A percentile compares a stretch with the other conserved stretches of the same genome.
Evolutionary conservation across 2,329 filamentous ascomycete genomes (phyloP).

Genomic region (Amesomyces nigricolor): DNA sequence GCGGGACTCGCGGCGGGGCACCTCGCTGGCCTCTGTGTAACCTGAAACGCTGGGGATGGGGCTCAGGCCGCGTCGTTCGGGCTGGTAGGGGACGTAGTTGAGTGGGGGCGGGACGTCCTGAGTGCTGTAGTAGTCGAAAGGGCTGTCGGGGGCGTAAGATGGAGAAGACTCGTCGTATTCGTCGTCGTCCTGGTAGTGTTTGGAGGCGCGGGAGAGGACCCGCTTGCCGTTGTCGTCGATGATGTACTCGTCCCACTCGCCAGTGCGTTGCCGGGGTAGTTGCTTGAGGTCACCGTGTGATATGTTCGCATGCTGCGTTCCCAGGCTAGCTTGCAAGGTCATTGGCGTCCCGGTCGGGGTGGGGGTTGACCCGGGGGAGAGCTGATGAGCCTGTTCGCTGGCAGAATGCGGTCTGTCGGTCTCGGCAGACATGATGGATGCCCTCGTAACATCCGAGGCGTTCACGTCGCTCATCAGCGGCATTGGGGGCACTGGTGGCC

Average conservation of each 20-base stretch:
- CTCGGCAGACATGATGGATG: conserved; percentile 77
- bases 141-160: conserved; percentile 29
- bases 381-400: conserved; percentile 53
- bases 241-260: conserved; percentile 42
- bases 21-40: conserved; percentile 64
- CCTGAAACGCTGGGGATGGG: conserved; percentile 91
- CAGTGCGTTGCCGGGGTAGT: conserved; percentile 44
- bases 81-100: conserved; percentile 63
- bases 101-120: conserved; percentile 60
- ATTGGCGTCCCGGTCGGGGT: conserved; percentile 53
- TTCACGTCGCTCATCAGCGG: conserved; percentile 82
- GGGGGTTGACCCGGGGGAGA: conserved; percentile 56
- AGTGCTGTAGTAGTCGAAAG: conserved; percentile 48
- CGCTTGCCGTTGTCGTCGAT: conserved; percentile 42
- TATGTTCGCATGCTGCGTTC: conserved; percentile 61
- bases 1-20: conserved; percentile 51
- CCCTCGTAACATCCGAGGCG: conserved; percentile 79
- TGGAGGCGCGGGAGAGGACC: conserved; percentile 28
- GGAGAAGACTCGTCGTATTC: conserved; percentile 42
- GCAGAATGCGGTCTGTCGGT: conserved; percentile 68
- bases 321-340: conserved; percentile 51
- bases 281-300: conserved; percentile 54
- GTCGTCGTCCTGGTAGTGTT: conserved; percentile 32
- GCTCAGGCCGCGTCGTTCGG: conserved; percentile 68
- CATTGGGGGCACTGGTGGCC: conserved; percentile 67